These are phyloP conservation scores for Kitagawia praeruptora DNA, from an alignment of 129 eudicot genomes.

Conservation along the genomic window DNA sequence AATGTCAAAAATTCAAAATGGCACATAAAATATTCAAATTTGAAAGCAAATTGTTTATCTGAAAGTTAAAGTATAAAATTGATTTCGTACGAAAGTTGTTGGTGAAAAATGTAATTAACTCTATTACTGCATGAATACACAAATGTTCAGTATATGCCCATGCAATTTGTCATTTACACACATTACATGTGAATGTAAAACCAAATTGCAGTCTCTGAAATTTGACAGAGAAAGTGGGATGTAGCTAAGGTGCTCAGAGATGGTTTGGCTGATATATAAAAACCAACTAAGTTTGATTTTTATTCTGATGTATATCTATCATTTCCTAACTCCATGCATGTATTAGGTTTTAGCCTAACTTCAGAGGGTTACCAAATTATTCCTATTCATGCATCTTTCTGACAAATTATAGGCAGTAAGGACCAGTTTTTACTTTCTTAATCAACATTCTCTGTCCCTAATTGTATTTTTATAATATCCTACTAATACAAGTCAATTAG, in stretches of 20 bases:
- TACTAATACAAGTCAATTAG: not conserved
- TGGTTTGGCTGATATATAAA: not conserved
- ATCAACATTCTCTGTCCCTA: not conserved
- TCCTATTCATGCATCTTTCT: not conserved
- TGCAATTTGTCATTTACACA: not conserved
- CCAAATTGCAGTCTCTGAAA: not conserved
- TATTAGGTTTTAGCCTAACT: constrained; percentile 6
- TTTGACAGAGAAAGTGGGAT: not conserved
- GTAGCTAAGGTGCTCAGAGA: not conserved
- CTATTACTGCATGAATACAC: no score
- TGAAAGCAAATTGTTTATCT: no score
- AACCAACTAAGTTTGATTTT: not conserved
- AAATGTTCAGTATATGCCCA: no score
- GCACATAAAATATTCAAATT: no score
- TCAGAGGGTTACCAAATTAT: not conserved
- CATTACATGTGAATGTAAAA: not conserved
- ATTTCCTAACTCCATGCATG: not conserved
- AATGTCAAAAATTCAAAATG: no score
- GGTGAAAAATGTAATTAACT: no score
- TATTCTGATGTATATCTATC: not conserved
- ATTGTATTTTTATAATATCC: not conserved
- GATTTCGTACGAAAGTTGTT: no score
- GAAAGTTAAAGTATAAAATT: no score
- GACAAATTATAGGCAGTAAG: not conserved
- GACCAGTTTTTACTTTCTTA: not conserved